Base-by-base conservation (phyloP, 257 asterid genomes). In the Plectranthus barbatus region DNA sequence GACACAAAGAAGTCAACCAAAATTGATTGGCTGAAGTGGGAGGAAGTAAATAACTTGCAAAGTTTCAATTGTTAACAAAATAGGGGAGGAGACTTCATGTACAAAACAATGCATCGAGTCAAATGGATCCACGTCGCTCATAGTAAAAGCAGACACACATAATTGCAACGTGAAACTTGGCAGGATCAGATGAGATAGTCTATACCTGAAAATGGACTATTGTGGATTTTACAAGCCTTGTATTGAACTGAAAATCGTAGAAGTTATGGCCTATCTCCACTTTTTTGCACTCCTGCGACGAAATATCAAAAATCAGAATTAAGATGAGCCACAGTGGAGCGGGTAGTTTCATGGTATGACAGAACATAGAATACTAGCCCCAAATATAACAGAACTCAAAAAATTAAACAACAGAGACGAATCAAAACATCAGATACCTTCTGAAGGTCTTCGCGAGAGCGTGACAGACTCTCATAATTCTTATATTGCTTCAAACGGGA, bases 151-250 rank as follows among this genome's bases (percentile, higher is more conserved):
- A 13, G 42, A 42, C 4, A 64, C 48, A 54, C 29, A 26, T 9
- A 10, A 18, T 47, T n/a, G 36, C 29, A 41, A 24, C 29, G 46
- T 9, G 53, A 46, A 21, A 23, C 31, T 48, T 21, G 10, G 44
- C 31, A 56, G 59, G 73, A 70, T 48, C 40, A 65, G 64, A 41
- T 21, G 44, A 45, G 57, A 39, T 62, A 41, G 59, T 51, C 72
- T 77, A 47, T 77, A 92, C 99, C 99, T 92, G 99, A 82, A 92
- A 92, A 77, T 92, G 99, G 33, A 86, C 96, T 14, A 92, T 90
- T 9, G 99, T 84, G 26, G 99, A 84, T 73, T 83, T 92, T 74
- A 89, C 96, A 26, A 85, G 83, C 81, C 97, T 87, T 14, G 99
- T 85, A 65, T 92, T 92, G 78, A 86, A 89, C 76, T 86, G 95